Evolutionary conservation across 1,284 basidiomycete genomes (phyloP).

Genomic region (Rhizoctonia solani): DNA sequence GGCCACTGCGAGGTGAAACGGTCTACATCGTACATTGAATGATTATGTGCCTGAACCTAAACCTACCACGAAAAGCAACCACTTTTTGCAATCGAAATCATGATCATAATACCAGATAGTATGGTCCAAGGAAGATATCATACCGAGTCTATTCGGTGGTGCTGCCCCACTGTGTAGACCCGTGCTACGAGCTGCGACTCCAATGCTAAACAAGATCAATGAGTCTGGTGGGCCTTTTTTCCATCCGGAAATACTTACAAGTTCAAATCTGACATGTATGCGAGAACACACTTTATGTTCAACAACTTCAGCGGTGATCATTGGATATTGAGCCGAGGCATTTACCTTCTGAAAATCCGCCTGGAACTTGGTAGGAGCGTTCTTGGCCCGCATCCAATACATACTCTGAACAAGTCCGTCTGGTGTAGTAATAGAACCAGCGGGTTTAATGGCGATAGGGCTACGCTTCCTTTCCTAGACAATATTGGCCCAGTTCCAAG

Average conservation of each 20-base stretch:
- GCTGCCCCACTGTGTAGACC: slow-evolving; percentile 59
- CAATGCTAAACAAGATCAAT: slow-evolving; percentile 56
- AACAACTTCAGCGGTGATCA: neutral
- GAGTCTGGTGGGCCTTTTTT: slow-evolving; percentile 1
- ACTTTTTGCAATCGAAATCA: slow-evolving; percentile 75
- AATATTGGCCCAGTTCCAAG: slow-evolving; percentile 3
- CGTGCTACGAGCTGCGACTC: slow-evolving; percentile 64
- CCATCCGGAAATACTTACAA: slow-evolving; percentile 57
- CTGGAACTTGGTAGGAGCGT: slow-evolving; percentile 67
- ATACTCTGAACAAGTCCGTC: slow-evolving; percentile 53
- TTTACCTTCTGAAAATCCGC: slow-evolving; percentile 78
- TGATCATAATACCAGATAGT: slow-evolving; percentile 81
- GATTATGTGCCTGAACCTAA: neutral
- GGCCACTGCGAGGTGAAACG: slow-evolving; percentile 65
- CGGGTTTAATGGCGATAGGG: slow-evolving; percentile 68
- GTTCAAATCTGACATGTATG: slow-evolving; percentile 82
- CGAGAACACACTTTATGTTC: slow-evolving; percentile 73
- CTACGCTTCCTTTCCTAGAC: slow-evolving; percentile 67
- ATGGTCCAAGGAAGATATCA: slow-evolving; percentile 85
- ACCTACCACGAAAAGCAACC: slow-evolving; percentile 77
- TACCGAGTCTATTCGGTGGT: slow-evolving; percentile 60
- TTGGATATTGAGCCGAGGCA: neutral
- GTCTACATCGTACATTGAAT: slow-evolving; percentile 55
- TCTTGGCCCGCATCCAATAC: slow-evolving; percentile 76
- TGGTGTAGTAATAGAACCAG: slow-evolving; percentile 42